Evolutionary conservation across 2,329 filamentous ascomycete species (phyloP).

Genomic region (Beauveria rudraprayagi): DNA sequence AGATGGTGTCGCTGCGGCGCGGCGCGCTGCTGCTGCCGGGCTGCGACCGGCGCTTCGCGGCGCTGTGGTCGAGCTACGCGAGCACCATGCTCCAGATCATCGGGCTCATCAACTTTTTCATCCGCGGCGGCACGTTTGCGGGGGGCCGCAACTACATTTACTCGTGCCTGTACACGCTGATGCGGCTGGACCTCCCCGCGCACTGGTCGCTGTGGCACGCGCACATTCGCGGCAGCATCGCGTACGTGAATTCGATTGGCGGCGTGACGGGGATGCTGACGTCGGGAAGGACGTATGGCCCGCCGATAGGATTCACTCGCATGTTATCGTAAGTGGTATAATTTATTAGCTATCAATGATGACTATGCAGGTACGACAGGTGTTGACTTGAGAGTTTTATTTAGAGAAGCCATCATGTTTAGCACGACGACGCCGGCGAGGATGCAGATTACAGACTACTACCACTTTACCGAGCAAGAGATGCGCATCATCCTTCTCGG

Average conservation of each 20-base stretch:
- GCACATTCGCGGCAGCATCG: neutral
- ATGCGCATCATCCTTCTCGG: neutral
- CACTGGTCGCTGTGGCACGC: neutral
- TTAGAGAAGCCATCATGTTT: neutral
- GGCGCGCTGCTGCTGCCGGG: neutral
- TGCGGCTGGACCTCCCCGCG: neutral
- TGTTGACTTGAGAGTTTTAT: too few species aligned
- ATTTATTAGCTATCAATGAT: too few species aligned
- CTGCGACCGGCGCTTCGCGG: neutral
- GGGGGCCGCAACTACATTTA: neutral
- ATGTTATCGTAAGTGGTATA: neutral
- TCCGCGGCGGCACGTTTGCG: neutral
- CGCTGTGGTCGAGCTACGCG: neutral
- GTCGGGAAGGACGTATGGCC: neutral
- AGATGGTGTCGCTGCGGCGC: neutral
- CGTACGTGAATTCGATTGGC: neutral
- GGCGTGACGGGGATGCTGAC: neutral
- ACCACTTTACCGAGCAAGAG: neutral
- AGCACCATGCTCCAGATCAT: neutral
- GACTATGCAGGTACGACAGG: too few species aligned
- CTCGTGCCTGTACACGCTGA: neutral
- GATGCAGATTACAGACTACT: neutral
- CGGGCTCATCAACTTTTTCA: neutral
- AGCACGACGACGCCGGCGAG: neutral
- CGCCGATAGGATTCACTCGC: neutral